phyloP scores from a whole-genome alignment of 192 early-diverging fungal species.

The Backusella liffmaniae region DNA sequence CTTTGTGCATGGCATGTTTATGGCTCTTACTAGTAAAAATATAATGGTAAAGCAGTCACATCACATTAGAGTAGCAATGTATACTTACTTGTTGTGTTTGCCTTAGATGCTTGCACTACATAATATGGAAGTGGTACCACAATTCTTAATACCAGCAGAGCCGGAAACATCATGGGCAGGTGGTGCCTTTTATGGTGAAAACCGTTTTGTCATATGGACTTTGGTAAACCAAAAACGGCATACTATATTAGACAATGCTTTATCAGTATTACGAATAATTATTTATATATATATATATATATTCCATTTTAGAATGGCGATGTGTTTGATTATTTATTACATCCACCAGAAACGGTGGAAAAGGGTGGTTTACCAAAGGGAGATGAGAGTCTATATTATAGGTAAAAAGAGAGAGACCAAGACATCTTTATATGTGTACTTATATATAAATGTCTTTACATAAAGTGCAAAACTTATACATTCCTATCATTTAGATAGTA shows the following conservation, averaged over 20 bases:
- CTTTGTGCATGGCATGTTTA: constrained; percentile 19
- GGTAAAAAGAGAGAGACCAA: constrained; percentile 6
- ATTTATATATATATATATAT: background rate
- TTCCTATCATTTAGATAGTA: constrained; percentile 3
- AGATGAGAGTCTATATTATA: constrained; percentile 31
- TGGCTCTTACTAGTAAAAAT: constrained; percentile 33
- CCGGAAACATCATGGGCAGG: constrained; percentile 31
- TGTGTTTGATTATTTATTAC: constrained; percentile 34
- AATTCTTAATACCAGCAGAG: constrained; percentile 17
- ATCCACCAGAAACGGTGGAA: constrained; percentile 17
- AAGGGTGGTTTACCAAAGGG: constrained; percentile 6
- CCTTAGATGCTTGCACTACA: constrained; percentile 6
- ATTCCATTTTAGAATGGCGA: constrained; percentile 31
- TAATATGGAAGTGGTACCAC: constrained; percentile 15
- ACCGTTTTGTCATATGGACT: constrained; percentile 41
- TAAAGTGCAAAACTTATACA: constrained; percentile 12
- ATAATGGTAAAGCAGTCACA: constrained; percentile 20
- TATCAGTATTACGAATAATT: background rate
- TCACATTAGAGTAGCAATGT: no score
- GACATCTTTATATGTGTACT: background rate
- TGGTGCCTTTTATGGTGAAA: constrained; percentile 35
- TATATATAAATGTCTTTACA: background rate
- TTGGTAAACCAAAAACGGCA: constrained; percentile 30
- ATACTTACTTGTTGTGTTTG: background rate
- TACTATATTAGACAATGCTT: background rate